A percentile compares a stretch with the other conserved stretches of the same genome.
phyloP scores from a whole-genome alignment of 176 grass and related monocot species.

The Carex cristatella region DNA sequence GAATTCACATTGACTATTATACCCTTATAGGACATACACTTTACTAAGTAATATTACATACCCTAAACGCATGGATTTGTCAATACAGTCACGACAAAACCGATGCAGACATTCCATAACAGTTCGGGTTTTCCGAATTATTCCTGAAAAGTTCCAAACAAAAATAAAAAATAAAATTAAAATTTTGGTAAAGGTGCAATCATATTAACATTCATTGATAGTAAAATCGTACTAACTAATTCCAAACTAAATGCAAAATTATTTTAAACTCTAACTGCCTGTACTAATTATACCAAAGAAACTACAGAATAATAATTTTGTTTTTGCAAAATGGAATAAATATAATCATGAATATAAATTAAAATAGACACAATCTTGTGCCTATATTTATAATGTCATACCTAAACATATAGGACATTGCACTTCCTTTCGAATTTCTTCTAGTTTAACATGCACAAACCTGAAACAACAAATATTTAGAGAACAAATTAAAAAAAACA shows the following conservation, averaged over 20 bases:
- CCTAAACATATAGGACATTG: slow-evolving; percentile 18
- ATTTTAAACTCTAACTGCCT: not conserved
- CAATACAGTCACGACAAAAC: slow-evolving; percentile 32
- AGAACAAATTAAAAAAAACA: not conserved
- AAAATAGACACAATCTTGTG: not conserved
- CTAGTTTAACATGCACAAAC: slow-evolving; percentile 13
- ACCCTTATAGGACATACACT: not conserved
- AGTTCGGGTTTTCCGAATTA: slow-evolving; percentile 34
- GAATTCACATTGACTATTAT: not conserved
- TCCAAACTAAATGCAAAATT: not conserved
- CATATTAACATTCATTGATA: not conserved
- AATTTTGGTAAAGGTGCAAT: not conserved
- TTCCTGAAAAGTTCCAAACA: slow-evolving; percentile 11
- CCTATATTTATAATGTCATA: not conserved
- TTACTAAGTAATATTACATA: slow-evolving; percentile 13
- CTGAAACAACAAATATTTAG: not conserved
- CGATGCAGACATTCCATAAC: slow-evolving; percentile 36
- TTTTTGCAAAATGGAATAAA: not conserved
- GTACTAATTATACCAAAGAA: not conserved
- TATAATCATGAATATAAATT: not conserved
- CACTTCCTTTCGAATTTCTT: slow-evolving; percentile 14
- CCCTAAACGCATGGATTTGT: slow-evolving; percentile 38
- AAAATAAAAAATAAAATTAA: not conserved
- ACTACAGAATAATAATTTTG: not conserved
- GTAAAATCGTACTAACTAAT: not conserved